Percentiles rank a stretch among this genome's conserved stretches.
Evolutionary conservation across 1,139 yeast genomes (phyloP).

Genomic region (Blastobotrys serpentis): DNA sequence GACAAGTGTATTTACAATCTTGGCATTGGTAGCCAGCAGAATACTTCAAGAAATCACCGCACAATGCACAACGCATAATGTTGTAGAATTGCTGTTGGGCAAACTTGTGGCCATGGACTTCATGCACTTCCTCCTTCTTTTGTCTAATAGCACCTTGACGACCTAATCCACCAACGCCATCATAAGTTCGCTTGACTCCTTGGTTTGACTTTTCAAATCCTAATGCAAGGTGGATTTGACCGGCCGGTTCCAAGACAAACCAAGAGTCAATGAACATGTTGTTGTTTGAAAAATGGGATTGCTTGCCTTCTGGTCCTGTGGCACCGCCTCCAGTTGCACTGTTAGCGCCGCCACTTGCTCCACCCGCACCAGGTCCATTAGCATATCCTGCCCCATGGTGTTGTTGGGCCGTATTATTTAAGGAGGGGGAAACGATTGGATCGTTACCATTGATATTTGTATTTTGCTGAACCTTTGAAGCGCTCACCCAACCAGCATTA

Average conservation of each 20-base stretch:
- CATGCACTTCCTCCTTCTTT: slow-evolving; percentile 90
- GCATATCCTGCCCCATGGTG: background rate
- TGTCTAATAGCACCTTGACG: slow-evolving; percentile 98
- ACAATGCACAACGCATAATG: slow-evolving; percentile 94
- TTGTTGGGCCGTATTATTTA: background rate
- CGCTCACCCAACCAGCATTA: slow-evolving; percentile 85
- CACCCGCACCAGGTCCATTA: too few species aligned
- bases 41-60: slow-evolving; percentile 86
- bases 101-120: slow-evolving; percentile 96
- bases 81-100: slow-evolving; percentile 94
- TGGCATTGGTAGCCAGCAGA: slow-evolving; percentile 96
- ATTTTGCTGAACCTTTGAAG: slow-evolving; percentile 45
- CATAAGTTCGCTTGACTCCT: slow-evolving; percentile 44
- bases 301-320: slow-evolving; percentile 1
- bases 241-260: slow-evolving; percentile 92
- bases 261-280: slow-evolving; percentile 58
- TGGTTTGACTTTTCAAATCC: slow-evolving; percentile 73
- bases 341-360: too few species aligned
- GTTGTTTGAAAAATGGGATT: slow-evolving; percentile 8
- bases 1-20: slow-evolving; percentile 92
- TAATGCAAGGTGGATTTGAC: slow-evolving; percentile 74
- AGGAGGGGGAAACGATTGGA: background rate
- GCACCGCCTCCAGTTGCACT: background rate
- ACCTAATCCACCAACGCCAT: slow-evolving; percentile 71
- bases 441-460: slow-evolving; percentile 4